Evolutionary conservation across 1,139 yeast species (phyloP).

Genomic region (Blastobotrys illinoisensis): DNA sequence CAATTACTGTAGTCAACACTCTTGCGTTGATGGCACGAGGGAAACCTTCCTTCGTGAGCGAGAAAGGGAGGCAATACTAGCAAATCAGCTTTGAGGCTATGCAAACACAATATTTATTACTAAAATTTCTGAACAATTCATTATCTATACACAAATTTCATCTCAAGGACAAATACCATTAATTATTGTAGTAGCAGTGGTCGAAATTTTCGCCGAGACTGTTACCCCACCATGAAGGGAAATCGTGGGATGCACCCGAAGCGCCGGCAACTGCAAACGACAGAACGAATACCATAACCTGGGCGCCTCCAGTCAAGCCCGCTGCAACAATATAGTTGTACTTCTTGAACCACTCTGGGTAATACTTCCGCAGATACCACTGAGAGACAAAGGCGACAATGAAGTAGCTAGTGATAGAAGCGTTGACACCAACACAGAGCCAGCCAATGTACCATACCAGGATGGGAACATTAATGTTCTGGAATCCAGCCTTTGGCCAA

Average conservation of each 20-base stretch:
- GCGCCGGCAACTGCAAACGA: conserved; percentile 24
- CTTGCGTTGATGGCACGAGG: too few species aligned
- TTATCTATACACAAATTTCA: too few species aligned
- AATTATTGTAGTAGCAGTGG: conserved; percentile 14
- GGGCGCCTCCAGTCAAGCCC: conserved; percentile 43
- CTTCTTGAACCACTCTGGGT: conserved; percentile 29
- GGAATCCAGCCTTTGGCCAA: conserved; percentile 27
- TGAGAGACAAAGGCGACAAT: conserved; percentile 29
- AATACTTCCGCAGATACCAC: conserved; percentile 22
- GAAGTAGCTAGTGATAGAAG: conserved; percentile 28
- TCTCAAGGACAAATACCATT: not conserved
- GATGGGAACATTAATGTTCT: conserved; percentile 26
- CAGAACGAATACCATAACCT: conserved; percentile 21
- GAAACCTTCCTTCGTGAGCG: too few species aligned
- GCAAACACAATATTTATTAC: too few species aligned
- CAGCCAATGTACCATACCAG: conserved; percentile 28
- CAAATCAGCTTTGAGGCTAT: too few species aligned
- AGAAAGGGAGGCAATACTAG: too few species aligned
- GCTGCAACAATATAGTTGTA: conserved; percentile 45
- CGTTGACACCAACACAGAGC: conserved; percentile 32
- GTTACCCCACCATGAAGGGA: conserved; percentile 23
- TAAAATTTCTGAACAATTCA: too few species aligned
- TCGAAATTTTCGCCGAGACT: conserved; percentile 11
- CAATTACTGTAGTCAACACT: too few species aligned
- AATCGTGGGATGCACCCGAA: conserved; percentile 16